These are phyloP conservation scores for Penicillium diatomitis DNA, from an alignment of 495 filamentous ascomycete species.

Conservation along the genomic window DNA sequence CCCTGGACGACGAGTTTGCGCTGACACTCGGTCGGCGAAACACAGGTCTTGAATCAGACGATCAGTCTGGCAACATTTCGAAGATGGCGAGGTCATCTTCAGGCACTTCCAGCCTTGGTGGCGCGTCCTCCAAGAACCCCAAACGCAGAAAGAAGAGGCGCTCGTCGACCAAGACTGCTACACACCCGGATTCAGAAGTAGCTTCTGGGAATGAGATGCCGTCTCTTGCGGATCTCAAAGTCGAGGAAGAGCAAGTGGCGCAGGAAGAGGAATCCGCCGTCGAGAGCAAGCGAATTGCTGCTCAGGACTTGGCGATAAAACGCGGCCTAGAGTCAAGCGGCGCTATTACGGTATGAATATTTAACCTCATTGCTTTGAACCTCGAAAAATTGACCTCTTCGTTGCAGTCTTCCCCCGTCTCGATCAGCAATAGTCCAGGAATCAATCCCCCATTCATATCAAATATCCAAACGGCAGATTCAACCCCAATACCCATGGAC, in stretches of 20 bases:
- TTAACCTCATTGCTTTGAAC: not conserved
- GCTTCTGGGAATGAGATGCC: conserved; percentile 25
- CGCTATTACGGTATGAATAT: conserved; percentile 7
- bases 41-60: conserved; percentile 53
- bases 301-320: conserved; percentile 59
- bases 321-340: conserved; percentile 46
- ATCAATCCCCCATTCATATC: too few species aligned
- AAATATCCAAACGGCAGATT: conserved; percentile 3
- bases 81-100: conserved; percentile 51
- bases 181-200: conserved; percentile 14
- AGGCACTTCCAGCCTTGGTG: conserved; percentile 44
- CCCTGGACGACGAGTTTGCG: conserved; percentile 87
- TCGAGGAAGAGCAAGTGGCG: conserved; percentile 63
- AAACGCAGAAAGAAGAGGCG: conserved; percentile 27
- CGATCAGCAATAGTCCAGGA: not conserved
- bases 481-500: not conserved
- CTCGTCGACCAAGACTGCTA: conserved; percentile 17
- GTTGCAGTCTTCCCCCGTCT: conserved; percentile 6
- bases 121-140: conserved; percentile 39
- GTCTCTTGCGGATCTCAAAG: conserved; percentile 63
- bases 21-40: conserved; percentile 61
- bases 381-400: conserved; percentile 2
- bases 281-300: conserved; percentile 60
- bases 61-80: conserved; percentile 62
- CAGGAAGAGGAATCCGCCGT: conserved; percentile 63